Conservation (phyloP, 495 filamentous ascomycete genomes). For the Hapsidospora chrysogenum region DNA sequence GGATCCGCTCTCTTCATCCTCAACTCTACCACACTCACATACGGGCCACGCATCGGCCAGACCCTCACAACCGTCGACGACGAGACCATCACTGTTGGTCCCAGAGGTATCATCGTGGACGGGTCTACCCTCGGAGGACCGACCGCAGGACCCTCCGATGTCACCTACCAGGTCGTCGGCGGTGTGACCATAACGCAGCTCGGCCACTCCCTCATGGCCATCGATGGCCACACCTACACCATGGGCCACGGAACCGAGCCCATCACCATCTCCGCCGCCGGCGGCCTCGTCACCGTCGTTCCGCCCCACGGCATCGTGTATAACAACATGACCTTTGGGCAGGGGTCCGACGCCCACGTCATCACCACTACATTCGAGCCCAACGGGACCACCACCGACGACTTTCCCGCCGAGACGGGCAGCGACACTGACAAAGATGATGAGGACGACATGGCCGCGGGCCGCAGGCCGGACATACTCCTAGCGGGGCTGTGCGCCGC, state of each 20-base stretch:
- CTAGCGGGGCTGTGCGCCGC: conserved; percentile 6
- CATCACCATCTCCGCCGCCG: conserved; percentile 25
- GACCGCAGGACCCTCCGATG: conserved; percentile 12
- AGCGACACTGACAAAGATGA: conserved; percentile 1
- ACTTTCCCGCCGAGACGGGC: conserved; percentile 8
- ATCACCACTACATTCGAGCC: conserved; percentile 16
- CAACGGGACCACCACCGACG: conserved; percentile 6
- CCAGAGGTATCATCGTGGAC: conserved; percentile 23
- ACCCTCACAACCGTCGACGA: conserved; percentile 16
- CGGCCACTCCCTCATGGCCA: conserved; percentile 29
- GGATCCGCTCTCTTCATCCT: conserved; percentile 25
- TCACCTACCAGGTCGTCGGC: conserved; percentile 24
- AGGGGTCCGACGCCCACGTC: conserved; percentile 24
- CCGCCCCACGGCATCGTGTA: conserved; percentile 23
- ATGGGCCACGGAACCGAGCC: background rate
- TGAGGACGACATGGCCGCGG: conserved; percentile 3
- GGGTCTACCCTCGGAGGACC: conserved; percentile 24
- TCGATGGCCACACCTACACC: conserved; percentile 26
- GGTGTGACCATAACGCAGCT: conserved; percentile 30
- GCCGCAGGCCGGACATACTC: no score
- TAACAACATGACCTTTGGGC: conserved; percentile 21
- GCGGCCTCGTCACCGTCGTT: conserved; percentile 25
- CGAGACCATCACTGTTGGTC: conserved; percentile 27
- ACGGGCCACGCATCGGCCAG: background rate
- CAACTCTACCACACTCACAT: conserved; percentile 11